phyloP scores from a whole-genome alignment of 176 grass and related monocot species.

The Tillandsia leiboldiana region DNA sequence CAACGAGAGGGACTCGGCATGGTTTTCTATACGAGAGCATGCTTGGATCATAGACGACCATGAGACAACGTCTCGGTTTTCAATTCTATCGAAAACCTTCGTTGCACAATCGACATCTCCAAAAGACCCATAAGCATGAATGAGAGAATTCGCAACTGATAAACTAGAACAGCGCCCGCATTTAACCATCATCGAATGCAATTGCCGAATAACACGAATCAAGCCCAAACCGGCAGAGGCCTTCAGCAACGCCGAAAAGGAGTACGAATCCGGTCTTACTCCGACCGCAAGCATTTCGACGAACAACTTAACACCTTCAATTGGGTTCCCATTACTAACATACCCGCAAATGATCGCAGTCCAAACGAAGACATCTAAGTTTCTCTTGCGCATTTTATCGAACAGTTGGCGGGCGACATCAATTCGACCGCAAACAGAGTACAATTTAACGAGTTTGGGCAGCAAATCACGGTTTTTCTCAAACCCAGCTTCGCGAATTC shows the following conservation, averaged over 20 bases:
- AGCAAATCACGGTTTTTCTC: conserved; percentile 14
- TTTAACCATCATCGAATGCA: conserved; percentile 11
- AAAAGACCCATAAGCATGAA: conserved; percentile 18
- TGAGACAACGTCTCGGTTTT: conserved; percentile 12
- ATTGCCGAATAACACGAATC: neutral
- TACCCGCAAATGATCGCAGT: conserved; percentile 13
- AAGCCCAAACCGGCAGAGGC: conserved; percentile 3
- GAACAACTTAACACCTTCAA: conserved; percentile 1
- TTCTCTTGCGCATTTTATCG: conserved; percentile 12
- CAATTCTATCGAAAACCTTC: conserved; percentile 17
- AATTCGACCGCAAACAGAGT: conserved; percentile 10
- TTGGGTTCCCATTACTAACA: neutral
- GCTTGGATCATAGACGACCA: conserved; percentile 18
- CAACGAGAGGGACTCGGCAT: conserved; percentile 7
- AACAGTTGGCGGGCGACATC: conserved; percentile 6
- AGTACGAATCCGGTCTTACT: conserved; percentile 13
- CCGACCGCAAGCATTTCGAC: conserved; percentile 5
- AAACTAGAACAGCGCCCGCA: neutral
- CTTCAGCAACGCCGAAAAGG: conserved; percentile 16
- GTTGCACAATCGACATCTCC: neutral
- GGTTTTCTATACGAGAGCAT: neutral
- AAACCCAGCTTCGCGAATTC: conserved; percentile 9
- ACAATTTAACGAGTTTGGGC: conserved; percentile 9
- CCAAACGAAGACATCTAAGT: conserved; percentile 13
- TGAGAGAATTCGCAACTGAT: conserved; percentile 18